Conservation (phyloP, 116 monocot species). For the Iris pallida region DNA sequence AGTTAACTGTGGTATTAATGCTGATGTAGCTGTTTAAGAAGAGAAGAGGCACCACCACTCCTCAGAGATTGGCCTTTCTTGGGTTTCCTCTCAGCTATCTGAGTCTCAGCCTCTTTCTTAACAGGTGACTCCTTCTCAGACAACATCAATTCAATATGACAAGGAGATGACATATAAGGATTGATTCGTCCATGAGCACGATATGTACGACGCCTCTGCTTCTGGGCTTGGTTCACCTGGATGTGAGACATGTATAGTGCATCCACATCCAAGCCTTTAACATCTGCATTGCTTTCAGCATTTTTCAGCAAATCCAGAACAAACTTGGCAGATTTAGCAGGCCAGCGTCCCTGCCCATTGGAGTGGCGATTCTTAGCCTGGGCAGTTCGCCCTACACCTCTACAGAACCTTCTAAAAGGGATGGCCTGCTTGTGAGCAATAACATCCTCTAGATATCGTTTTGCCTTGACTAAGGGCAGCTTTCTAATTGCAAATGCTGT, state of each 20-base stretch:
- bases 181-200: constrained; percentile 69
- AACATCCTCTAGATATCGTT: constrained; percentile 84
- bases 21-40: too few relatives aligned
- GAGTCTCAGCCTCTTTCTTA: constrained; percentile 41
- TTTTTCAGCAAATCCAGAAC: constrained; percentile 72
- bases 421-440: constrained; percentile 86
- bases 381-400: constrained; percentile 81
- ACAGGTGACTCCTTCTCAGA: constrained; percentile 41
- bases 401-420: constrained; percentile 69
- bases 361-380: constrained; percentile 77
- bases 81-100: too few relatives aligned
- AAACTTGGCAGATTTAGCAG: constrained; percentile 72
- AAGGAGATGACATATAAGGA: constrained; percentile 42
- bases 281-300: constrained; percentile 89
- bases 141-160: constrained; percentile 35
- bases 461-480: constrained; percentile 62
- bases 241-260: constrained; percentile 65
- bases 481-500: constrained; percentile 69
- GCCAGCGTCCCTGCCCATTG: too few relatives aligned
- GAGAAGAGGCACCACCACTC: too few relatives aligned
- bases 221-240: constrained; percentile 80
- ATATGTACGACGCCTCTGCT: constrained; percentile 72
- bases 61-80: too few relatives aligned
- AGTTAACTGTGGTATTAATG: too few relatives aligned
- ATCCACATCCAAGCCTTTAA: constrained; percentile 88